Evolutionary conservation across 345 rosid genomes (phyloP), one percentile per base, ranked within the genome.

Genomic region (Salix exigua): DNA sequence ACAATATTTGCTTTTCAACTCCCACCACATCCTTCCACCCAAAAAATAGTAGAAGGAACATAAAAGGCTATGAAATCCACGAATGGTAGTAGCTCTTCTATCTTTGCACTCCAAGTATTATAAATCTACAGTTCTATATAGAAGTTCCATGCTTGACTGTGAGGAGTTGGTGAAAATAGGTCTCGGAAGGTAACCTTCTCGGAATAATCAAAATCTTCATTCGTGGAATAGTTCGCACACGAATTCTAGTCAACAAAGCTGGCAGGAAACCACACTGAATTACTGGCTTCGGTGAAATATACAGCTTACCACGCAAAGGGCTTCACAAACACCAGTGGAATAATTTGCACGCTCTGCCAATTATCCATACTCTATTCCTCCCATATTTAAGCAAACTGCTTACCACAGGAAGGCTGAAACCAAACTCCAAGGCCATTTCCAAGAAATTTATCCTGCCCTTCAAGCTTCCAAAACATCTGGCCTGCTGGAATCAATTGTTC

Each of bases 41-140:
- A 30, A 63, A 79, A 68, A 63, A 33, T 19, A 21, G 69, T 48
- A 53, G 7, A 55, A 30, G 62, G 66, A 38, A 50, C 71, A 60
- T 17, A 19, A 37, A 4, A 50, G 70, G 70, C 6, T n/a, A 58
- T 21, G 4, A 61, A 14, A 53, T 70, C 70, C 48, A 73, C 55
- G 28, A 30, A 53, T 44, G 73, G 31, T 46, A 72, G 63, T 11
- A 71, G 33, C 70, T 42, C 75, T 58, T 44, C 55, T 28, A 72
- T 46, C 72, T 72, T 63, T 71, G 60, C 66, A 26, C 63, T 42
- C 72, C 73, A 61, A 35, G 69, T 37, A 76, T 75, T 48, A 26
- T 61, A 68, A 30, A 73, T 74, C 30, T 77, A 76, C 77, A 77
- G 64, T 71, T 71, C 71, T 77, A 77, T 68, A 19, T 65, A 71